Conservation (phyloP, 352 stramenopile species). For the Phytophthora niederhauseri region DNA sequence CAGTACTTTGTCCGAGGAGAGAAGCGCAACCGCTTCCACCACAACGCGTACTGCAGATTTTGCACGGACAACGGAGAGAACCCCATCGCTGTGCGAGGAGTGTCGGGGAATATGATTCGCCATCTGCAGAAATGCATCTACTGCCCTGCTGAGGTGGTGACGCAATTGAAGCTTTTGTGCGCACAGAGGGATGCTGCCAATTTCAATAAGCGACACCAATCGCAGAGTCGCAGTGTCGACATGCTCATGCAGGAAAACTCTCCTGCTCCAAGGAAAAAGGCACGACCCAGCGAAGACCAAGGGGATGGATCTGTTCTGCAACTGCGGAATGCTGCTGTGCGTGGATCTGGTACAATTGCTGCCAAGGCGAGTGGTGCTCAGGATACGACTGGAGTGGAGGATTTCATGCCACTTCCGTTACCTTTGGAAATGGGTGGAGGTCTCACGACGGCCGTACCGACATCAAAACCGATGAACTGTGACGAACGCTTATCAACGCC, state of each 20-base stretch:
- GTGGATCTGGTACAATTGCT: neutral
- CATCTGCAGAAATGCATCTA: slow-evolving; percentile 84
- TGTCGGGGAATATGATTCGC: slow-evolving; percentile 86
- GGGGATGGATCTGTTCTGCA: slow-evolving; percentile 4
- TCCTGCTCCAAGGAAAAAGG: slow-evolving; percentile 36
- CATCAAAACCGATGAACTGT: slow-evolving; percentile 23
- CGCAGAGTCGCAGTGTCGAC: slow-evolving; percentile 44
- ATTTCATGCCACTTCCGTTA: slow-evolving; percentile 59
- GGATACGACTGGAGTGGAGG: slow-evolving; percentile 30
- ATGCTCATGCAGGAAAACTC: slow-evolving; percentile 40
- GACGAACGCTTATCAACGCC: slow-evolving; percentile 7
- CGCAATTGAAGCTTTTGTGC: slow-evolving; percentile 66
- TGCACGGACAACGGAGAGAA: slow-evolving; percentile 64
- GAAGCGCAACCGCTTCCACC: slow-evolving; percentile 86
- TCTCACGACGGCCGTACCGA: slow-evolving; percentile 10
- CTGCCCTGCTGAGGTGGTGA: slow-evolving; percentile 70
- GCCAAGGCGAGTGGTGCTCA: slow-evolving; percentile 13
- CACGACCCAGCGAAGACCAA: slow-evolving; percentile 20
- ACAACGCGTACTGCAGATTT: slow-evolving; percentile 79
- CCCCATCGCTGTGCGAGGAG: slow-evolving; percentile 56
- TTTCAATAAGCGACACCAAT: slow-evolving; percentile 74
- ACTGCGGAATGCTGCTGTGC: slow-evolving; percentile 3
- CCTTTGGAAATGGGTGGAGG: slow-evolving; percentile 38
- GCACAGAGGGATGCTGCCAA: slow-evolving; percentile 75
- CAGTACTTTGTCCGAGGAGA: slow-evolving; percentile 77